These are phyloP conservation scores for Apiospora saccharicola DNA, from an alignment of 2,329 filamentous ascomycete genomes.

Conservation along the genomic window DNA sequence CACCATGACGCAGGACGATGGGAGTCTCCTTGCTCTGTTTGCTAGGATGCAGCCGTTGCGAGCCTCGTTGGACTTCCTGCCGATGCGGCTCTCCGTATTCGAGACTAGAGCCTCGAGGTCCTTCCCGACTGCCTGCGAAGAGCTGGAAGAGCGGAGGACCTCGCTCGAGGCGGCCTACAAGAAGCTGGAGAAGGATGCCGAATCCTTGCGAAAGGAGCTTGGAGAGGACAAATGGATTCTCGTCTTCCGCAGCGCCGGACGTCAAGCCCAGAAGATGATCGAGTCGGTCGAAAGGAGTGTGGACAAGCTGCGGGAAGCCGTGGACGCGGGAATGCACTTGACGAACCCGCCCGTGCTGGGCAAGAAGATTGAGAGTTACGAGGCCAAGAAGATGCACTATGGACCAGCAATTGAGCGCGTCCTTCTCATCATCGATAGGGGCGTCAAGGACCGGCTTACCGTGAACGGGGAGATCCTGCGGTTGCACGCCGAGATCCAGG, in stretches of 20 bases:
- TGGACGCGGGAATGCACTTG: conserved; percentile 77
- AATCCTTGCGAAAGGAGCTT: conserved; percentile 86
- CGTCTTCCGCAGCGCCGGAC: conserved; percentile 91
- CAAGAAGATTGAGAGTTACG: conserved; percentile 92
- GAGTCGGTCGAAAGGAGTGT: conserved; percentile 92
- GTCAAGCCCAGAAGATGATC: conserved; percentile 95
- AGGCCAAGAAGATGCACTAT: conserved; percentile 94
- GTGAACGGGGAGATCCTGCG: conserved; percentile 95
- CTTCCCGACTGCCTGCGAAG: conserved; percentile 91
- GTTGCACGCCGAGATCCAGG: conserved; percentile 83
- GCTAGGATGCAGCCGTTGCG: conserved; percentile 94
- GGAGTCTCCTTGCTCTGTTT: conserved; percentile 86
- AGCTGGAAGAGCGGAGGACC: conserved; percentile 78
- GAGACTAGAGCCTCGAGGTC: conserved; percentile 76
- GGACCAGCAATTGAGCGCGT: conserved; percentile 92
- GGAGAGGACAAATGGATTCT: conserved; percentile 96
- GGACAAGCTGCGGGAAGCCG: conserved; percentile 78
- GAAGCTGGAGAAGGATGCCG: conserved; percentile 88
- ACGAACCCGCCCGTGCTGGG: conserved; percentile 73
- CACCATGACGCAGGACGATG: conserved; percentile 77
- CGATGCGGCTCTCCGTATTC: conserved; percentile 92
- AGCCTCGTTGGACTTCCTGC: conserved; percentile 92
- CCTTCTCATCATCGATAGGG: conserved; percentile 90
- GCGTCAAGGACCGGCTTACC: conserved; percentile 93
- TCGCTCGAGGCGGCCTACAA: conserved; percentile 86